Conservation (phyloP, 1,284 basidiomycete genomes). For the Ceratobasidium sp. region DNA sequence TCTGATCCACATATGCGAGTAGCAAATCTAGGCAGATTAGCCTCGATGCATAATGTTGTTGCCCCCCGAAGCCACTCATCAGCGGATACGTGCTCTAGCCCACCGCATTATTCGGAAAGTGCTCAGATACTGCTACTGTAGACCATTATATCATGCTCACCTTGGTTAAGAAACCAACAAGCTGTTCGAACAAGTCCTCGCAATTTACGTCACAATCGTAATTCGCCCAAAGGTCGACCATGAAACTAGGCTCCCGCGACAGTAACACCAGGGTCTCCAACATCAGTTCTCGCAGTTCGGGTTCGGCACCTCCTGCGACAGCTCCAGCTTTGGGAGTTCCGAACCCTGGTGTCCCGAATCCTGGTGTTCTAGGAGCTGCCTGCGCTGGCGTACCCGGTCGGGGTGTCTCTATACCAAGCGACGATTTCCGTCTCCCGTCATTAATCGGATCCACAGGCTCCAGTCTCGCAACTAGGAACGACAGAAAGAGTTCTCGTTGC, state of each 20-base stretch:
- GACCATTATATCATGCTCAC: slow-evolving; percentile 56
- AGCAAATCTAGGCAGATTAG: slow-evolving; percentile 91
- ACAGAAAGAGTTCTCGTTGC: slow-evolving; percentile 96
- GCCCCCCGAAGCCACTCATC: slow-evolving; percentile 68
- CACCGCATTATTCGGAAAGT: background rate
- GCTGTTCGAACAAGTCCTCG: slow-evolving; percentile 93
- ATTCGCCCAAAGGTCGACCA: slow-evolving; percentile 95
- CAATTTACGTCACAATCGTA: slow-evolving; percentile 98
- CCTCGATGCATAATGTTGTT: slow-evolving; percentile 77
- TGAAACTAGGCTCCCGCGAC: slow-evolving; percentile 83
- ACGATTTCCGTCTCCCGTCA: slow-evolving; percentile 4
- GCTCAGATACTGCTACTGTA: background rate
- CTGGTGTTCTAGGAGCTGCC: slow-evolving; percentile 29
- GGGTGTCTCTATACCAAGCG: slow-evolving; percentile 19
- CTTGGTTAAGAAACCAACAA: slow-evolving; percentile 91
- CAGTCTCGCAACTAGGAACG: slow-evolving; percentile 87
- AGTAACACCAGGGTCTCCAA: slow-evolving; percentile 89
- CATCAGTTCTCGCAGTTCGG: slow-evolving; percentile 89
- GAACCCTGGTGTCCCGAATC: slow-evolving; percentile 58
- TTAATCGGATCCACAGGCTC: slow-evolving; percentile 21
- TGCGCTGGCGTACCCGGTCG: slow-evolving; percentile 16
- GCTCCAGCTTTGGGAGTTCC: slow-evolving; percentile 63
- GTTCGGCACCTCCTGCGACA: slow-evolving; percentile 62
- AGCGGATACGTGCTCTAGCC: slow-evolving; percentile 30
- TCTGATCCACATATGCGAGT: slow-evolving; percentile 86